These are phyloP conservation scores for Lipomyces sp. DNA, from an alignment of 805 yeast genomes.

Conservation along the genomic window DNA sequence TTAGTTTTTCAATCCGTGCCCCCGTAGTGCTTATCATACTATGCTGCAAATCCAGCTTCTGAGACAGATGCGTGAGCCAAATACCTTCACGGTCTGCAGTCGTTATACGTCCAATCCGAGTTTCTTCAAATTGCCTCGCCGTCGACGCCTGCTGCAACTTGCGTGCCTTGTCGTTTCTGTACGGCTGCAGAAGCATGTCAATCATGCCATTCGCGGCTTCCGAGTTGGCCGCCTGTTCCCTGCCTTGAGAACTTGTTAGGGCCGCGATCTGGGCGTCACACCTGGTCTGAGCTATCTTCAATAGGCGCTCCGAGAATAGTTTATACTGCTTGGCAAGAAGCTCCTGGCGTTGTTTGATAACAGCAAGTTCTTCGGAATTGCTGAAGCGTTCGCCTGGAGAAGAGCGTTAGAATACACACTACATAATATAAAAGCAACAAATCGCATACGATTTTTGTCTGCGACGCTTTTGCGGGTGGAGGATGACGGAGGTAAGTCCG, in stretches of 20 bases:
- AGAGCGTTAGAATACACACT: no score
- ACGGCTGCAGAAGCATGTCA: no score
- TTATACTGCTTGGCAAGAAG: background rate
- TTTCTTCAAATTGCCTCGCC: background rate
- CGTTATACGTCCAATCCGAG: background rate
- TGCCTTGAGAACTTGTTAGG: background rate
- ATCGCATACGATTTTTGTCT: conserved; percentile 1
- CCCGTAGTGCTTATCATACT: background rate
- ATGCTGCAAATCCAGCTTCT: background rate
- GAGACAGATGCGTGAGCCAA: background rate
- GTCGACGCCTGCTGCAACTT: no score
- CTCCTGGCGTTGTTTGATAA: conserved; percentile 3
- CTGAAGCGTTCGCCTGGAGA: conserved; percentile 1
- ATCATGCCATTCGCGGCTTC: no score
- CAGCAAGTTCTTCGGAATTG: background rate
- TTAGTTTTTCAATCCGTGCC: background rate
- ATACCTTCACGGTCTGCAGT: background rate
- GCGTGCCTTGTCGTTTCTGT: no score
- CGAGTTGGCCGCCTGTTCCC: no score
- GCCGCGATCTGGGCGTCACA: background rate
- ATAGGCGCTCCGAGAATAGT: background rate
- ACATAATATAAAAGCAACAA: no score
- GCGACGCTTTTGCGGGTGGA: conserved; percentile 2
- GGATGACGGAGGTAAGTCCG: conserved; percentile 1
- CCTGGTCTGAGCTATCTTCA: background rate